Percentiles rank a stretch among this genome's conserved stretches.
Conservation (phyloP, 139 green algal genomes). For the Chlamydomonas sp. region DNA sequence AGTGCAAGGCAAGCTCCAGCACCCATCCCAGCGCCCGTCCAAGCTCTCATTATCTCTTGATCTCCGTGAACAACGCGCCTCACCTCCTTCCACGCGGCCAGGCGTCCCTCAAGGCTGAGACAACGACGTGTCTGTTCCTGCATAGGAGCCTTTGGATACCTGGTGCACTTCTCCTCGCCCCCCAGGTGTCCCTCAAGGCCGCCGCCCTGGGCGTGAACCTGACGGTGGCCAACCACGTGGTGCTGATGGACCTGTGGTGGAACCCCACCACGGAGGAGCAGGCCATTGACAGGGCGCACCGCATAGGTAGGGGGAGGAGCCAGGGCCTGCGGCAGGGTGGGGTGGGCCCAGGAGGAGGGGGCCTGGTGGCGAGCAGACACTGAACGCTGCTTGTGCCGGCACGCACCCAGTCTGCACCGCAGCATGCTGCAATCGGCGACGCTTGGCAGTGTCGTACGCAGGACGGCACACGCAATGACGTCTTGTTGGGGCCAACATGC, state of each 20-base stretch:
- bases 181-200: conserved; percentile 41
- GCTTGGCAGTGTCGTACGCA: neutral
- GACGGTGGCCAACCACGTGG: conserved; percentile 87
- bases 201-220: conserved; percentile 93
- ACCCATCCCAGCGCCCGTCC: neutral
- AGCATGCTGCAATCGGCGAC: neutral
- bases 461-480: neutral
- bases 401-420: neutral
- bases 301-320: conserved; percentile 74
- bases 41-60: neutral
- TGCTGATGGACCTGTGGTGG: conserved; percentile 90
- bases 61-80: neutral
- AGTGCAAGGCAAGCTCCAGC: no score
- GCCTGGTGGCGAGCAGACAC: neutral
- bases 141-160: no score
- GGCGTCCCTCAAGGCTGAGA: conserved; percentile 49
- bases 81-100: conserved; percentile 26
- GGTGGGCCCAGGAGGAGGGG: neutral
- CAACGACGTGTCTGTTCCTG: no score
- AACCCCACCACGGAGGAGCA: conserved; percentile 82
- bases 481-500: no score
- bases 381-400: neutral
- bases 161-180: conserved; percentile 1
- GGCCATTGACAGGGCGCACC: conserved; percentile 93
- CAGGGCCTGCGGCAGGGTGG: neutral